phyloP scores from a whole-genome alignment of 2,329 filamentous ascomycete species.

The Colletotrichum theobromicola region DNA sequence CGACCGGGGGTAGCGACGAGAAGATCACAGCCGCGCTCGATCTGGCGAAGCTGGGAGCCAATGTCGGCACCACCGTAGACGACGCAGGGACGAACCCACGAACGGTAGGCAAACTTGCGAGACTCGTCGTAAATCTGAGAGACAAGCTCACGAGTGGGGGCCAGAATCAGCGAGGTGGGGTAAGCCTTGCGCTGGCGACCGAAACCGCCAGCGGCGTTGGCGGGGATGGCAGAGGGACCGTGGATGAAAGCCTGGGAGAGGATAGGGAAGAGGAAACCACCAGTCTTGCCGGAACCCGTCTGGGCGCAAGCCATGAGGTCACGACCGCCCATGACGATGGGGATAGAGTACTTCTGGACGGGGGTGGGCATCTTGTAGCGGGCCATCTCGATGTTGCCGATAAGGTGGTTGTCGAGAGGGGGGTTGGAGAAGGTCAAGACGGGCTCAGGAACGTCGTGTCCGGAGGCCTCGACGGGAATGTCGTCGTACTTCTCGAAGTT shows the following conservation, averaged over 20 bases:
- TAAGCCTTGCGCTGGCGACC: slow-evolving; percentile 97
- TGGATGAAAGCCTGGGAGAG: slow-evolving; percentile 95
- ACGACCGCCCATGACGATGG: slow-evolving; percentile 96
- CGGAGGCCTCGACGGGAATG: slow-evolving; percentile 97
- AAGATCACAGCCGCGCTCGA: slow-evolving; percentile 95
- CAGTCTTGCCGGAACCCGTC: slow-evolving; percentile 99
- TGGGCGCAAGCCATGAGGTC: slow-evolving; percentile 99
- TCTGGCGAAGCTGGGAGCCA: slow-evolving; percentile 95
- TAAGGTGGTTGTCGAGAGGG: slow-evolving; percentile 90
- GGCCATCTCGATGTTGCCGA: slow-evolving; percentile 91
- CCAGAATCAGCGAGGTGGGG: slow-evolving; percentile 93
- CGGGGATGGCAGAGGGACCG: slow-evolving; percentile 76
- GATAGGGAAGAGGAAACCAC: slow-evolving; percentile 99
- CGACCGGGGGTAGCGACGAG: slow-evolving; percentile 96
- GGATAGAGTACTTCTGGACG: slow-evolving; percentile 99
- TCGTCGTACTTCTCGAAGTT: slow-evolving; percentile 99
- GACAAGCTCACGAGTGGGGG: slow-evolving; percentile 96
- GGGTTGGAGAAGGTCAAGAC: slow-evolving; percentile 92
- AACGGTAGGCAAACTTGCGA: slow-evolving; percentile 98
- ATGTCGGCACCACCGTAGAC: slow-evolving; percentile 99
- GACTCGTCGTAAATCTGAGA: slow-evolving; percentile 98
- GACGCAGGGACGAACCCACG: slow-evolving; percentile 97
- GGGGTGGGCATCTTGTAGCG: slow-evolving; percentile 96
- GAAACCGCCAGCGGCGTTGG: slow-evolving; percentile 69
- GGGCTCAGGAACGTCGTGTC: slow-evolving; percentile 89